Conservation (phyloP, 345 rosid species). For the Sisymbrium irio region DNA sequence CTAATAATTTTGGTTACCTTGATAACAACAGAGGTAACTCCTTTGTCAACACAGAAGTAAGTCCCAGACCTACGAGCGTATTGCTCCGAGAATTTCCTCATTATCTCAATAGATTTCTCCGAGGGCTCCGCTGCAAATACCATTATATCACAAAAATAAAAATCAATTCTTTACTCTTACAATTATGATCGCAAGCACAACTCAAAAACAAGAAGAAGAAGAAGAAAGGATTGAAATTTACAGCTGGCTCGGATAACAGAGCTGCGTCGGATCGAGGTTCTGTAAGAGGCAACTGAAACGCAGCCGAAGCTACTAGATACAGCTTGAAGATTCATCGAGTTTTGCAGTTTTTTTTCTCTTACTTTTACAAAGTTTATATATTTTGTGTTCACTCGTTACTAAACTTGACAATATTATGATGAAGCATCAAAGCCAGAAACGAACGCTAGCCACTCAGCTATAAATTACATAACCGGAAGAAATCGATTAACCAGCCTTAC, state of each 20-base stretch:
- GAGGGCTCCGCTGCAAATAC: constrained; percentile 70
- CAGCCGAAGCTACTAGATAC: neutral
- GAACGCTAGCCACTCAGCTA: neutral
- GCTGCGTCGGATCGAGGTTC: neutral
- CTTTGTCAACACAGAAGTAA: constrained; percentile 84
- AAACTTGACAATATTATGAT: no score
- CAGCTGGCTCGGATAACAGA: constrained; percentile 44
- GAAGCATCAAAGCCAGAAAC: neutral
- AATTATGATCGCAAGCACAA: neutral
- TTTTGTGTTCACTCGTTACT: no score
- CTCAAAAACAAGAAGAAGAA: neutral
- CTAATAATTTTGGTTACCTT: constrained; percentile 54
- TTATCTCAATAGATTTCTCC: constrained; percentile 79
- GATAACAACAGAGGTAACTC: constrained; percentile 88
- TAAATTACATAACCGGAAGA: no score
- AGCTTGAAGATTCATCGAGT: neutral
- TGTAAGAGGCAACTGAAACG: neutral
- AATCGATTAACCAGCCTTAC: no score
- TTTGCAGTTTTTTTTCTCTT: neutral
- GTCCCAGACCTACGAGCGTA: constrained; percentile 90
- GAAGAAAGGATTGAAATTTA: constrained; percentile 10
- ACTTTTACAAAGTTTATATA: no score
- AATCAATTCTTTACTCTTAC: neutral
- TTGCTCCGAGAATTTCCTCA: constrained; percentile 98
- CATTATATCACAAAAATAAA: no score